Evolutionary conservation across 2,329 filamentous ascomycete species (phyloP).

Genomic region (Colletotrichum tanaceti): DNA sequence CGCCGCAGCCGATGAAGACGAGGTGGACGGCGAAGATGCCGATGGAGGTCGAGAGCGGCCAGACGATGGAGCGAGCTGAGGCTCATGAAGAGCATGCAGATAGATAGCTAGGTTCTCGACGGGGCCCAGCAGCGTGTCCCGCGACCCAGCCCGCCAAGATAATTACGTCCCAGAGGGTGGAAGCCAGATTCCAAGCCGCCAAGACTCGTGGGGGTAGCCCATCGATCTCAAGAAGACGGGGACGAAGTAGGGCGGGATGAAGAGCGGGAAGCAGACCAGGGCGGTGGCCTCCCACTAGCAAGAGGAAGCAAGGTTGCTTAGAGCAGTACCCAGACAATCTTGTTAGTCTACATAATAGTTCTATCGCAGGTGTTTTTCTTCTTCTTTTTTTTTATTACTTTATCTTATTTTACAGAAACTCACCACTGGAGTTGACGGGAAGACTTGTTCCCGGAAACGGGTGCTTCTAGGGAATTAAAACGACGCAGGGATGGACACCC

Average conservation of each 20-base stretch:
- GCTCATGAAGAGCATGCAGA: conserved; percentile 44
- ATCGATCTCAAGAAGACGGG: conserved; percentile 45
- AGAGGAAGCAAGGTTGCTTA: conserved; percentile 43
- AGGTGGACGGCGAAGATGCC: conserved; percentile 44
- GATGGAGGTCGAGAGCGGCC: conserved; percentile 45
- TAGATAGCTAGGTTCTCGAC: conserved; percentile 46
- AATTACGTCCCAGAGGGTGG: conserved; percentile 45
- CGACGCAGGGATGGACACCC: conserved; percentile 46
- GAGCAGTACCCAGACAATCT: conserved; percentile 43
- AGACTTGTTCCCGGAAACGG: background rate
- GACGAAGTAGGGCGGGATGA: conserved; percentile 48
- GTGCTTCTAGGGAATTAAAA: conserved; percentile 39
- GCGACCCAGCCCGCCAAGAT: conserved; percentile 45
- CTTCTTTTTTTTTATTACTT: too few relatives aligned
- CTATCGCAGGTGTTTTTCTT: rapidly evolving
- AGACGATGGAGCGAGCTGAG: conserved; percentile 44
- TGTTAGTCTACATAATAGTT: background rate
- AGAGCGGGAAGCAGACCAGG: conserved; percentile 45
- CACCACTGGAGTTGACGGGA: conserved; percentile 44
- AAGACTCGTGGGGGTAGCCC: conserved; percentile 42
- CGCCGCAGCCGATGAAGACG: conserved; percentile 46
- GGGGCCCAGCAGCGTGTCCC: conserved; percentile 45
- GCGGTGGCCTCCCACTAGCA: conserved; percentile 44
- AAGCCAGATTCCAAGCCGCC: conserved; percentile 46
- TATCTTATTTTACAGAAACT: too few relatives aligned